phyloP scores from a whole-genome alignment of 805 yeast genomes.

The Yarrowia divulgata region DNA sequence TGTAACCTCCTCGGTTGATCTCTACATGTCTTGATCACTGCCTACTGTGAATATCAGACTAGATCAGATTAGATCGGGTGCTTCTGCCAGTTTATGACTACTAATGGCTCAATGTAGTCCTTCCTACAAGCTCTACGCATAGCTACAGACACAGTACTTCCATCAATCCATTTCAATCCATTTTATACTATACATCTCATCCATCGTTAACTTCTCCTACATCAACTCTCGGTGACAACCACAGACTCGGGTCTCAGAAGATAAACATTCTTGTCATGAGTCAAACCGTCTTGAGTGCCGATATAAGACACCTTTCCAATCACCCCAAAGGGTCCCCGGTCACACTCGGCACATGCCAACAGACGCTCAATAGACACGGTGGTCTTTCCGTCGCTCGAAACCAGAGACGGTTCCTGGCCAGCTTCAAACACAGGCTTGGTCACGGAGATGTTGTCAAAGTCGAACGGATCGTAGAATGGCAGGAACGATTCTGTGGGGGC shows the following conservation, averaged over 20 bases:
- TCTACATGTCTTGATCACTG: no score
- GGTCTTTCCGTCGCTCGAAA: slow-evolving; percentile 11
- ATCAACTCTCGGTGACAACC: not conserved
- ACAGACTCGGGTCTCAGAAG: slow-evolving; percentile 33
- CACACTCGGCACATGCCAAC: slow-evolving; percentile 37
- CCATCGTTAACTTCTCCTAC: no score
- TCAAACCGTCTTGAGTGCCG: slow-evolving; percentile 13
- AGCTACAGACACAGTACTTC: no score
- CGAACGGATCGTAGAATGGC: slow-evolving; percentile 35
- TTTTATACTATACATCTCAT: not conserved
- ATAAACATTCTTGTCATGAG: slow-evolving; percentile 32
- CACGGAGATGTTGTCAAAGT: slow-evolving; percentile 36
- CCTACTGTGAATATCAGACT: no score
- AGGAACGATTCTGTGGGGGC: slow-evolving; percentile 1
- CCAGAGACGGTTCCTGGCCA: slow-evolving; percentile 6
- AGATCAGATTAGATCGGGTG: no score
- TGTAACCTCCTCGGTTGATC: no score
- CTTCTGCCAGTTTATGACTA: no score
- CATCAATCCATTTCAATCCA: not conserved
- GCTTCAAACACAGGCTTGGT: slow-evolving; percentile 33
- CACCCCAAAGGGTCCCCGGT: slow-evolving; percentile 35
- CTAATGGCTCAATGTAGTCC: no score
- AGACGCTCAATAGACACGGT: slow-evolving; percentile 31
- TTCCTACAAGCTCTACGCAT: no score
- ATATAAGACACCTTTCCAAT: slow-evolving; percentile 25